Conservation (phyloP, 2,329 filamentous ascomycete genomes). For the Mycocentrospora acerina region DNA sequence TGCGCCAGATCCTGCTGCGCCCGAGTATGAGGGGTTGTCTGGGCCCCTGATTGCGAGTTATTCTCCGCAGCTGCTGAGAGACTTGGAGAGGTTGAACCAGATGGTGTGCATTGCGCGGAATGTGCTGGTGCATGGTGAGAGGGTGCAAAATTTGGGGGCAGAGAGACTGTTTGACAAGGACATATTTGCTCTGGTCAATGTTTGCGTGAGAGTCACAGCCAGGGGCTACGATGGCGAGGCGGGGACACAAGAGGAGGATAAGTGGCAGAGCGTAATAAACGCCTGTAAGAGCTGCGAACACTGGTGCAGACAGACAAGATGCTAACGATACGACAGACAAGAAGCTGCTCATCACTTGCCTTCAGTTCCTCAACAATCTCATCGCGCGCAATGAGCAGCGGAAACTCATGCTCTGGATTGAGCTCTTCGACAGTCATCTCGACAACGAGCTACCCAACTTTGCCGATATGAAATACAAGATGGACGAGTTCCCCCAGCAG, state of each 20-base stretch:
- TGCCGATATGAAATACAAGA: constrained; percentile 40
- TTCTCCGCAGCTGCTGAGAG: constrained; percentile 60
- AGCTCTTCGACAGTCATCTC: constrained; percentile 61
- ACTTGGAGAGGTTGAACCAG: constrained; percentile 64
- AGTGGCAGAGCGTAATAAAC: constrained; percentile 66
- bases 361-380: constrained; percentile 68
- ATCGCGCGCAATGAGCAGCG: constrained; percentile 66
- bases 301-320: too few species aligned
- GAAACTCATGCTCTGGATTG: constrained; percentile 66
- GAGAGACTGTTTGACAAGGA: constrained; percentile 62
- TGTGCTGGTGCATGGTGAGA: constrained; percentile 61
- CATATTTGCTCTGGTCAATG: constrained; percentile 62
- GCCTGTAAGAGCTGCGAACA: constrained; percentile 43
- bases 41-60: constrained; percentile 63
- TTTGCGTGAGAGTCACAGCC: constrained; percentile 65
- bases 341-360: constrained; percentile 63
- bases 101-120: constrained; percentile 64
- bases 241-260: constrained; percentile 62
- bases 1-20: constrained; percentile 57
- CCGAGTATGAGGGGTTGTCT: constrained; percentile 60
- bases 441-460: constrained; percentile 43
- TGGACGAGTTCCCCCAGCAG: constrained; percentile 31
- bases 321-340: constrained; percentile 48
- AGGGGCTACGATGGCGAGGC: constrained; percentile 66
- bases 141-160: constrained; percentile 64